Evolutionary conservation across 768 basidiomycete species (phyloP).

Genomic region (Boletus insuetus): DNA sequence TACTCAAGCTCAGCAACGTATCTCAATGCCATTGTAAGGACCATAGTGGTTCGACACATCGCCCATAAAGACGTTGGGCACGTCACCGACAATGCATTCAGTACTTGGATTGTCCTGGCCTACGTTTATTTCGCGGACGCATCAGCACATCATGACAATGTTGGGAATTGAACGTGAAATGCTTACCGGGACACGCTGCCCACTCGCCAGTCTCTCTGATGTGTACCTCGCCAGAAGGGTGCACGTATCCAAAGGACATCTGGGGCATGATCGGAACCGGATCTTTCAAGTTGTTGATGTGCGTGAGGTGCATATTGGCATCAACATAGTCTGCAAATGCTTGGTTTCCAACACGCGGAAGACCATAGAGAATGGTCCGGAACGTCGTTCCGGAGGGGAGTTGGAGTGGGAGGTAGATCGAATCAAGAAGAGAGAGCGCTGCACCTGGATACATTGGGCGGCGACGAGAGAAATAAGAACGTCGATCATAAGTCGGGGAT

Average conservation of each 20-base stretch:
- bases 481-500: background rate
- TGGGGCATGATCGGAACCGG: slow-evolving; percentile 35
- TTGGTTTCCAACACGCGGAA: slow-evolving; percentile 49
- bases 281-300: slow-evolving; percentile 50
- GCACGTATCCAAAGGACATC: slow-evolving; percentile 37
- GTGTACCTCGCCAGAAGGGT: slow-evolving; percentile 41
- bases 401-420: slow-evolving; percentile 35
- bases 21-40: slow-evolving; percentile 27
- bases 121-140: slow-evolving; percentile 13
- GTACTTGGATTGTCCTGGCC: slow-evolving; percentile 58
- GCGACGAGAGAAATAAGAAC: background rate
- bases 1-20: slow-evolving; percentile 2
- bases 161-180: background rate
- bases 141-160: background rate
- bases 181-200: slow-evolving; percentile 49
- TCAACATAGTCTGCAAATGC: slow-evolving; percentile 58
- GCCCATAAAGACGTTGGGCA: slow-evolving; percentile 42
- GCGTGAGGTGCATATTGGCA: slow-evolving; percentile 40
- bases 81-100: slow-evolving; percentile 23
- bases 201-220: slow-evolving; percentile 45
- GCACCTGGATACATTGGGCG: slow-evolving; percentile 22
- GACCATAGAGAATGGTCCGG: slow-evolving; percentile 31
- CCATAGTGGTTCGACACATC: slow-evolving; percentile 44
- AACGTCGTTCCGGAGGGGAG: slow-evolving; percentile 30
- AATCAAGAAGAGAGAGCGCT: slow-evolving; percentile 34